phyloP scores from a whole-genome alignment of 306 rosid genomes.

The Glycine tomentella region DNA sequence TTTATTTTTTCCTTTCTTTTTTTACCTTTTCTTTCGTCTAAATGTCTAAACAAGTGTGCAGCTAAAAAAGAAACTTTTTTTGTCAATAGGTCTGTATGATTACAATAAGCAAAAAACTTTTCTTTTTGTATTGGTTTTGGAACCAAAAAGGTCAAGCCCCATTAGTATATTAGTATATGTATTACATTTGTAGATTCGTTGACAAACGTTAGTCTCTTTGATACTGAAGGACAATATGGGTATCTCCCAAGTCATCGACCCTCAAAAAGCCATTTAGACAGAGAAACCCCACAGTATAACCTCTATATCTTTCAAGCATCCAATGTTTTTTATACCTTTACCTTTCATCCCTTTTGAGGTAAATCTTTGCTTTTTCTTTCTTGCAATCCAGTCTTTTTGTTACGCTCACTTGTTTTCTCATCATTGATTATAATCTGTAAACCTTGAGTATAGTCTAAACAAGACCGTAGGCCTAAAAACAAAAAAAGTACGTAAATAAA shows the following conservation, averaged over 20 bases:
- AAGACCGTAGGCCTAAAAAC: neutral
- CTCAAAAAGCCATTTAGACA: conserved; percentile 67
- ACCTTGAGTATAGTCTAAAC: conserved; percentile 25
- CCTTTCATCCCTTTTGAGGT: conserved; percentile 96
- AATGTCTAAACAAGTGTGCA: conserved; percentile 49
- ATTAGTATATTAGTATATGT: conserved; percentile 16
- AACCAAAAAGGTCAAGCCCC: conserved; percentile 63
- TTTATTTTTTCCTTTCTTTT: neutral
- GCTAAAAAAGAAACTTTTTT: conserved; percentile 53
- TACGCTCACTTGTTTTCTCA: conserved; percentile 52
- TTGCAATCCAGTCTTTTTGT: conserved; percentile 48
- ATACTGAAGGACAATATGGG: conserved; percentile 83
- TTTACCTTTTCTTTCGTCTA: neutral
- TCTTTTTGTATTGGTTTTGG: conserved; percentile 60
- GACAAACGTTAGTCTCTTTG: conserved; percentile 85
- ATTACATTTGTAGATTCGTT: conserved; percentile 72
- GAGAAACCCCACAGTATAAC: conserved; percentile 74
- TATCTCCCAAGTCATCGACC: conserved; percentile 52
- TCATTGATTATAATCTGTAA: conserved; percentile 45
- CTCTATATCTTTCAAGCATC: conserved; percentile 81
- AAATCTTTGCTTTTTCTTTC: conserved; percentile 54
- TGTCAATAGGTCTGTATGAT: conserved; percentile 52
- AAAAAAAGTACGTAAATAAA: neutral
- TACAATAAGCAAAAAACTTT: conserved; percentile 69
- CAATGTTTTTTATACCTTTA: conserved; percentile 72